phyloP scores from a whole-genome alignment of 2,329 filamentous ascomycete genomes.

The Talaromyces amestolkiae region DNA sequence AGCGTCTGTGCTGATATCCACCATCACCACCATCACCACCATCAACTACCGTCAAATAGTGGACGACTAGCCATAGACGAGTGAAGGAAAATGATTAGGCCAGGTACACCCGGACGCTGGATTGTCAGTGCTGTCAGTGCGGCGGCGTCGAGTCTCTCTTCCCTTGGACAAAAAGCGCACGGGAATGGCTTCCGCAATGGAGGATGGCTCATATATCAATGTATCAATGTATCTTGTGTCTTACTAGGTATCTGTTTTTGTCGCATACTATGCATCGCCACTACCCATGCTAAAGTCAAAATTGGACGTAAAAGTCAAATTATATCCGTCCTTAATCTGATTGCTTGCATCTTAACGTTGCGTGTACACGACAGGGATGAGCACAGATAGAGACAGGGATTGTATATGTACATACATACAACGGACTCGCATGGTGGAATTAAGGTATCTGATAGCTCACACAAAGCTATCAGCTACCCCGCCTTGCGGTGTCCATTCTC shows the following conservation, averaged over 20 bases:
- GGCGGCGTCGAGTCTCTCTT: background rate
- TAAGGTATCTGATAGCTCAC: conserved; percentile 13
- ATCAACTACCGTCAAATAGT: background rate
- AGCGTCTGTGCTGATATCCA: background rate
- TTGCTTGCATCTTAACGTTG: background rate
- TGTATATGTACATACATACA: background rate
- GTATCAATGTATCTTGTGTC: background rate
- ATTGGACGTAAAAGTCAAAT: background rate
- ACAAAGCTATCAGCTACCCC: conserved; percentile 9
- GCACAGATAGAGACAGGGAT: too few relatives aligned
- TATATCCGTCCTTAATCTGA: background rate
- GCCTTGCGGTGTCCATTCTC: background rate
- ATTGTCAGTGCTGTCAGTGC: background rate
- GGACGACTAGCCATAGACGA: background rate
- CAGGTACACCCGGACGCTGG: background rate
- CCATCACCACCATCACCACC: background rate
- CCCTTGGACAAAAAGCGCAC: background rate
- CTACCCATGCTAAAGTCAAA: background rate
- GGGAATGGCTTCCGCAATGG: background rate
- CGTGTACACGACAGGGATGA: background rate
- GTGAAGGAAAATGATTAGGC: background rate
- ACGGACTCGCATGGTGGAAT: conserved; percentile 7
- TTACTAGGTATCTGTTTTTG: too few relatives aligned
- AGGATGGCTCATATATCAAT: background rate
- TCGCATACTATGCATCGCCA: background rate